phyloP scores from a whole-genome alignment of 768 basidiomycete species.

The Lepiota venenata region DNA sequence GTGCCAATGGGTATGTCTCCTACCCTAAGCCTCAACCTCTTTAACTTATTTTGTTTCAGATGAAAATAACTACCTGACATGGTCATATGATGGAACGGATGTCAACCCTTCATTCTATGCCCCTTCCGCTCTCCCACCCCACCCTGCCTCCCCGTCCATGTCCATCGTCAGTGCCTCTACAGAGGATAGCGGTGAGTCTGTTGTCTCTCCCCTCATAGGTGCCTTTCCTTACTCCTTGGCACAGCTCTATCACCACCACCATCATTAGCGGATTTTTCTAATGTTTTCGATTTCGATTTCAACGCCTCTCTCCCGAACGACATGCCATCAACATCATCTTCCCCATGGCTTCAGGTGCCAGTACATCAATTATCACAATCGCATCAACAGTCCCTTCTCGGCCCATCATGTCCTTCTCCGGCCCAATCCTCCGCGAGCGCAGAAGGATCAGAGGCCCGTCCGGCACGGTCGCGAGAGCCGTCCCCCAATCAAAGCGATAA shows the following conservation, averaged over 20 bases:
- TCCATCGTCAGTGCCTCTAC: constrained; percentile 29
- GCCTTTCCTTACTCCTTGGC: constrained; percentile 12
- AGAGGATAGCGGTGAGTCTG: constrained; percentile 27
- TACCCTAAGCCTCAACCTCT: not conserved
- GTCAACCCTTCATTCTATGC: constrained; percentile 20
- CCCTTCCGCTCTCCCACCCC: constrained; percentile 3
- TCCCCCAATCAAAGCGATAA: constrained; percentile 31
- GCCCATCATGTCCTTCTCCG: constrained; percentile 21
- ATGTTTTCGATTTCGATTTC: constrained; percentile 31
- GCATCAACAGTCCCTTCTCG: constrained; percentile 16
- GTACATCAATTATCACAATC: constrained; percentile 12
- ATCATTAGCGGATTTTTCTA: constrained; percentile 25
- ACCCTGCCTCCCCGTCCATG: constrained; percentile 23
- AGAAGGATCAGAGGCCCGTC: constrained; percentile 20
- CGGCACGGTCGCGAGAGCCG: constrained; percentile 26
- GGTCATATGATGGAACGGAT: constrained; percentile 23
- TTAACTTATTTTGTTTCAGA: constrained; percentile 13
- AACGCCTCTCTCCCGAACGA: constrained; percentile 18
- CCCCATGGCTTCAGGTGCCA: constrained; percentile 9
- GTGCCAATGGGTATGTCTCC: constrained; percentile 4
- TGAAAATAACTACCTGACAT: constrained; percentile 19
- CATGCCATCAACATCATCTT: constrained; percentile 3
- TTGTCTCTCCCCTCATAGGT: not conserved
- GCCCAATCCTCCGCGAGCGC: constrained; percentile 24
- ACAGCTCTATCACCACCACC: constrained; percentile 31